Evolutionary conservation across 129 eudicot genomes (phyloP), one percentile per base, ranked within the genome.

Genomic region (Gnaphalium uliginosum): DNA sequence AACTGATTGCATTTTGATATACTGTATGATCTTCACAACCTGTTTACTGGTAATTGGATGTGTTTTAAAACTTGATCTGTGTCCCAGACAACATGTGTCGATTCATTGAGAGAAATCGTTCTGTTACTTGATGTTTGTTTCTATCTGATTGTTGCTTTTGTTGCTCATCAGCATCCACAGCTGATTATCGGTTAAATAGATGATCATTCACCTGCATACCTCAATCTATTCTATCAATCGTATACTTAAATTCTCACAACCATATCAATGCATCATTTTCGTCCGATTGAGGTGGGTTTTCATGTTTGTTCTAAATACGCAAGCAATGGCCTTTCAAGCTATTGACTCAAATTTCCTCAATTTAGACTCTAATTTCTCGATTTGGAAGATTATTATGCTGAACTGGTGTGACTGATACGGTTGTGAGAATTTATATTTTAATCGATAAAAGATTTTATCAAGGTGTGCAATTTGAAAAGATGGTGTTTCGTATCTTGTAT

Each of bases 41-140:
- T 72, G 17, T 63, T 78, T 61, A 6, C 22, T 78, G 82, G 82
- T 78, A 78, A 78, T 69, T 39, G 65, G 54, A 18, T 78, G 65
- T 78, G 65, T 62, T 73, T 77, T 78, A 70, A 39, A 70, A 70
- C 75, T 77, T 58, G 62, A 35, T 64, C 29, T 24, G 19, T 63
- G 59, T 74, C 19, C 21, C 26, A 24, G 50, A 63, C 7, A n/a
- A 17, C 60, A 29, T 62, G 59, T 73, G 69, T 60, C 39, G 1
- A 29, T 69, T 69, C 25, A 26, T 69, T 21, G 27, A 48, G 43
- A 70, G 62, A 51, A 68, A 69, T 8, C 69, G 23, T 29, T 77
- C 64, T 50, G 41, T 77, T 11, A 39, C 69, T 21, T 54, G 59
- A 68, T 37, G 81, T 58, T 19, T 77, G 50, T 25, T 25, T 41